Evolutionary conservation across 2,329 filamentous ascomycete genomes (phyloP).

Genomic region (Harringtonia lauricola): DNA sequence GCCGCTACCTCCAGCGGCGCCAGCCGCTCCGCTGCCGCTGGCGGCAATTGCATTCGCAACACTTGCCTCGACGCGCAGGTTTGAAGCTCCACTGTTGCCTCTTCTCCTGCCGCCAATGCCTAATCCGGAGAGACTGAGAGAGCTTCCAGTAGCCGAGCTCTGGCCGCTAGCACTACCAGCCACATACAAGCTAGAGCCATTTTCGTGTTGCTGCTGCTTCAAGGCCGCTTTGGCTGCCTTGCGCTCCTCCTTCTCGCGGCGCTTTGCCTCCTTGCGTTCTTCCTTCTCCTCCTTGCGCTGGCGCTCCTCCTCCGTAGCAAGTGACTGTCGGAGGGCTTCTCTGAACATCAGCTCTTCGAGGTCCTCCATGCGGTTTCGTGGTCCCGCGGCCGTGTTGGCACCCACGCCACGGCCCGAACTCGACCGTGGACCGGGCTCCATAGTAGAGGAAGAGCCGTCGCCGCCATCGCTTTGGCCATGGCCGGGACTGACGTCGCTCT

Average conservation of each 20-base stretch:
- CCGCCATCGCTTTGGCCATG: slow-evolving; percentile 14
- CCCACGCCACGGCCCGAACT: slow-evolving; percentile 17
- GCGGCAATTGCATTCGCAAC: slow-evolving; percentile 34
- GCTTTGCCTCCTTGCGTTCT: slow-evolving; percentile 71
- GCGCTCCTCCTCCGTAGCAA: slow-evolving; percentile 91
- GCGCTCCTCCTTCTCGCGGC: slow-evolving; percentile 71
- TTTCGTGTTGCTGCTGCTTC: slow-evolving; percentile 20
- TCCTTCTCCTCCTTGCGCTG: slow-evolving; percentile 77
- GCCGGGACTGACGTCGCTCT: slow-evolving; percentile 17
- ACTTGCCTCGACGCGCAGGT: slow-evolving; percentile 45
- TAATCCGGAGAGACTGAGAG: slow-evolving; percentile 49
- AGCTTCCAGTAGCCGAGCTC: slow-evolving; percentile 50
- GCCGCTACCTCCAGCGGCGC: slow-evolving; percentile 16
- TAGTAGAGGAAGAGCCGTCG: slow-evolving; percentile 14
- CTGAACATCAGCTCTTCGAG: slow-evolving; percentile 98
- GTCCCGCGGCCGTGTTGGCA: slow-evolving; percentile 13
- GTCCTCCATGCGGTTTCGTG: slow-evolving; percentile 63
- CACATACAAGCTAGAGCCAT: slow-evolving; percentile 31
- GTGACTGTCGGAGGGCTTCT: slow-evolving; percentile 82
- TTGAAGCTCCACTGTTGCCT: slow-evolving; percentile 49
- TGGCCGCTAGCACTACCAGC: slow-evolving; percentile 24
- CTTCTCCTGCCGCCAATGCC: slow-evolving; percentile 42
- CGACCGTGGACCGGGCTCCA: slow-evolving; percentile 22
- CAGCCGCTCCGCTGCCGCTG: too few relatives aligned
- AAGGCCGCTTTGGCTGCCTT: slow-evolving; percentile 59